These are phyloP conservation scores for Marvania coccoides DNA, from an alignment of 139 green algal species.

Conservation along the genomic window DNA sequence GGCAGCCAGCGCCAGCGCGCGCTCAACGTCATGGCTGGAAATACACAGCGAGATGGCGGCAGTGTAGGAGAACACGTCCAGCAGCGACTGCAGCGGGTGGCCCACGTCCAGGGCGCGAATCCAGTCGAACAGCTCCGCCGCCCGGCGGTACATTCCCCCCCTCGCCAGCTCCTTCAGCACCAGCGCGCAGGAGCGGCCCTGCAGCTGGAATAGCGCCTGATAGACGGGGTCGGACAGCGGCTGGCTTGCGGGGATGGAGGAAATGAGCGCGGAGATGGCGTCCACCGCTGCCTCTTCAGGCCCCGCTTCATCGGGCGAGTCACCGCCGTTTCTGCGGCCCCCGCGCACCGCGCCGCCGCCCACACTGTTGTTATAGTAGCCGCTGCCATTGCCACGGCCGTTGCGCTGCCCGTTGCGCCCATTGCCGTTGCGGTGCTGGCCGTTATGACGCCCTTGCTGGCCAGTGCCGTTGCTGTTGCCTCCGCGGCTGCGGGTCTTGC, in stretches of 20 bases:
- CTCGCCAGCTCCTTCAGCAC: slow-evolving; percentile 74
- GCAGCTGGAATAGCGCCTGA: slow-evolving; percentile 60
- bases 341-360: background rate
- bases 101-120: slow-evolving; percentile 43
- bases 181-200: slow-evolving; percentile 54
- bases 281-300: slow-evolving; percentile 19
- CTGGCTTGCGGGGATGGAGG: slow-evolving; percentile 19
- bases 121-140: slow-evolving; percentile 73
- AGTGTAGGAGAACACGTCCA: slow-evolving; percentile 79
- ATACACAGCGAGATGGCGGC: slow-evolving; percentile 76
- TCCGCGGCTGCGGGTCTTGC: slow-evolving; percentile 23
- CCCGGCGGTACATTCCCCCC: slow-evolving; percentile 35
- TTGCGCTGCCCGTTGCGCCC: background rate
- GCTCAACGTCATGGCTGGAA: slow-evolving; percentile 60
- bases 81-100: slow-evolving; percentile 44
- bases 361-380: background rate
- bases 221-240: slow-evolving; percentile 44
- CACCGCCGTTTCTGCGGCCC: background rate
- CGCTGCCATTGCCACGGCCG: slow-evolving; percentile 1
- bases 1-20: slow-evolving; percentile 55
- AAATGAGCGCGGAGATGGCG: slow-evolving; percentile 20
- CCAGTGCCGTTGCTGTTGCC: background rate
- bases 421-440: too few relatives aligned
- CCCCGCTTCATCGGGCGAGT: background rate
- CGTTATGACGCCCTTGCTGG: background rate